Base-by-base conservation (phyloP, 2,329 filamentous ascomycete species). In the Fusarium dimerum region DNA sequence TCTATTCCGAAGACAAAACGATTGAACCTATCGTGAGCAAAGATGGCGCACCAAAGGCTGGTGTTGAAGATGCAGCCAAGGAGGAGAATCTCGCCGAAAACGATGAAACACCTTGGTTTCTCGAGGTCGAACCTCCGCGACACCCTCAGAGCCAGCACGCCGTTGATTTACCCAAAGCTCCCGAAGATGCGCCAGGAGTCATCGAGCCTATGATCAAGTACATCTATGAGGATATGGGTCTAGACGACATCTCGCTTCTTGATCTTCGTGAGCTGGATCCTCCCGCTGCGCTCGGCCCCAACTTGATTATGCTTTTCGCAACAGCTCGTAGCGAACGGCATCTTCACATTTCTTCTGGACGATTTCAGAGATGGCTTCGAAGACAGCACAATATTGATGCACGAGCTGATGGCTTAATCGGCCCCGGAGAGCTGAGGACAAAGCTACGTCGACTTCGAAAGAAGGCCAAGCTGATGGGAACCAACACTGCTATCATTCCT, bases 261-360 rank as follows among this genome's bases (percentile, higher is more conserved):
- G 94, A 99, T 67, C 78, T 99, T 32, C 90, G 94, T 51, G 76
- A 83, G 38, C 79, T 97, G 45, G 89, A 97, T 63, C 92, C 92
- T 1, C 89, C 92, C 0, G 87, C 93, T 1, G 92, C 92, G 0
- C 80, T 99, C 2, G 94, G 94, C 2, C 84, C 90, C 2, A 92
- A 93, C 64, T 80, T 97, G 29, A 81, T 99, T 48, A 97, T 97
- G 94, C 74, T 99, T 30, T 85, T 99, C 58, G 92, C 89, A 40
- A 96, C 92, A 9, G 90, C 93, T 13, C 87, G 94, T 52, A 95
- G 90, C 64, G 90, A 97, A 71, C 92, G 93, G 47, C 94, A 99
- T 74, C 78, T 99, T 36, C 93, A 96, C 67, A 88, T 96, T 18
- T 90, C 90, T 1, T 91, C 92, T 0, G 92, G 96, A 66, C 85